Conservation (phyloP, 495 filamentous ascomycete species). For the Usnea hakonensis region DNA sequence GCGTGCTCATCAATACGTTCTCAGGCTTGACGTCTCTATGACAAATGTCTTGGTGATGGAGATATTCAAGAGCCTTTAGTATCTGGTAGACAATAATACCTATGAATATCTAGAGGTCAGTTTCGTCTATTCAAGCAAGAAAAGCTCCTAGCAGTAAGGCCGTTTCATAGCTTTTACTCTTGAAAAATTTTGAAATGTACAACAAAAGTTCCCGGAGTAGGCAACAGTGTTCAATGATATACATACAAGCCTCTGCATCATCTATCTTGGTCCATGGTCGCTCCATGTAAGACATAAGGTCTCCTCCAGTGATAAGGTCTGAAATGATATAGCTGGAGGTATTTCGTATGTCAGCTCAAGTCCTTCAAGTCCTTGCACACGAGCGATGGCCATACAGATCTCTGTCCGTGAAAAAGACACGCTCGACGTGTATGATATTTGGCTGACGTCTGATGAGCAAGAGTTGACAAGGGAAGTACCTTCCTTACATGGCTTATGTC, state of each 20-base stretch:
- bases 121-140: neutral
- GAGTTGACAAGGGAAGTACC: slow-evolving; percentile 12
- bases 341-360: slow-evolving; percentile 5
- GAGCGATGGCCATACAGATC: slow-evolving; percentile 46
- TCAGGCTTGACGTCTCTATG: slow-evolving; percentile 68
- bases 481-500: slow-evolving; percentile 51
- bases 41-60: slow-evolving; percentile 49
- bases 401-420: slow-evolving; percentile 42
- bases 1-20: slow-evolving; percentile 54
- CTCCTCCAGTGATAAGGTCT: slow-evolving; percentile 57
- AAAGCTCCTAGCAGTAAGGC: neutral
- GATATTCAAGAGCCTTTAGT: slow-evolving; percentile 51
- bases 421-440: slow-evolving; percentile 51
- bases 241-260: slow-evolving; percentile 43
- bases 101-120: neutral
- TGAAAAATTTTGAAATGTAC: no score
- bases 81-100: slow-evolving; percentile 49
- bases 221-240: neutral
- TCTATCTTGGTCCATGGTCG: slow-evolving; percentile 35
- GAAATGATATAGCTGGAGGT: slow-evolving; percentile 53
- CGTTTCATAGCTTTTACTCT: neutral
- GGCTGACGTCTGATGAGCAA: slow-evolving; percentile 38
- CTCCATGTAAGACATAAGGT: slow-evolving; percentile 55
- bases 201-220: no score
- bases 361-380: neutral